Evolutionary conservation across 495 filamentous ascomycete genomes (phyloP).

Genomic region (Penicillium desertorum): DNA sequence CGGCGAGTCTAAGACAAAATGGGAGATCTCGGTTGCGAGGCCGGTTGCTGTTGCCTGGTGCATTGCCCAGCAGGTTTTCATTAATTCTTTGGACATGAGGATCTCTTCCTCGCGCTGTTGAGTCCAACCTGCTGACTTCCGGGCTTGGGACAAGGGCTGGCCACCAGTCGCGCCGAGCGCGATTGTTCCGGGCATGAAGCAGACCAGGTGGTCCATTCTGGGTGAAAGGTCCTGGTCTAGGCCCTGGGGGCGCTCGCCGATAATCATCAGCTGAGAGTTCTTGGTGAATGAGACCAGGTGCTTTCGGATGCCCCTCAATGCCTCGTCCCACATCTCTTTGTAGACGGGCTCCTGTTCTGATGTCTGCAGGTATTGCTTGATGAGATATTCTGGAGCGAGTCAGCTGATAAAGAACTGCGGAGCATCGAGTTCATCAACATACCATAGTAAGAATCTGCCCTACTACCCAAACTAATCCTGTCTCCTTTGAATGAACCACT

Average conservation of each 20-base stretch:
- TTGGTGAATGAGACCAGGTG: conserved; percentile 87
- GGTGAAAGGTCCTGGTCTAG: conserved; percentile 63
- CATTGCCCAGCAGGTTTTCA: conserved; percentile 97
- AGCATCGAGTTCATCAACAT: conserved; percentile 12
- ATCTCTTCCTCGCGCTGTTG: conserved; percentile 83
- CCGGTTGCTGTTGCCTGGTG: conserved; percentile 85
- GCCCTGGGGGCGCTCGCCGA: conserved; percentile 81
- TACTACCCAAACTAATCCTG: conserved; percentile 87
- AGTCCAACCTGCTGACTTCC: conserved; percentile 67
- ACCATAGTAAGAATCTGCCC: conserved; percentile 95
- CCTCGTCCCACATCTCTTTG: conserved; percentile 87
- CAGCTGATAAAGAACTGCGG: neutral
- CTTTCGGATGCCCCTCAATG: conserved; percentile 81
- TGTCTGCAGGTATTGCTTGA: conserved; percentile 96
- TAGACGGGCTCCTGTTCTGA: conserved; percentile 83
- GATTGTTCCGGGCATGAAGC: conserved; percentile 96
- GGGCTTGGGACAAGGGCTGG: conserved; percentile 67
- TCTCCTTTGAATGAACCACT: conserved; percentile 73
- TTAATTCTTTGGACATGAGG: conserved; percentile 79
- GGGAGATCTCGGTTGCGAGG: conserved; percentile 87
- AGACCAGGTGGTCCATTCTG: conserved; percentile 98
- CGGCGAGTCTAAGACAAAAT: conserved; percentile 70
- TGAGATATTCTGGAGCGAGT: conserved; percentile 71
- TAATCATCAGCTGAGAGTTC: conserved; percentile 74
- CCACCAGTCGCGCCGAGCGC: conserved; percentile 86